phyloP scores from a whole-genome alignment of 768 basidiomycete genomes.

The Termitomyces eurrhizus region DNA sequence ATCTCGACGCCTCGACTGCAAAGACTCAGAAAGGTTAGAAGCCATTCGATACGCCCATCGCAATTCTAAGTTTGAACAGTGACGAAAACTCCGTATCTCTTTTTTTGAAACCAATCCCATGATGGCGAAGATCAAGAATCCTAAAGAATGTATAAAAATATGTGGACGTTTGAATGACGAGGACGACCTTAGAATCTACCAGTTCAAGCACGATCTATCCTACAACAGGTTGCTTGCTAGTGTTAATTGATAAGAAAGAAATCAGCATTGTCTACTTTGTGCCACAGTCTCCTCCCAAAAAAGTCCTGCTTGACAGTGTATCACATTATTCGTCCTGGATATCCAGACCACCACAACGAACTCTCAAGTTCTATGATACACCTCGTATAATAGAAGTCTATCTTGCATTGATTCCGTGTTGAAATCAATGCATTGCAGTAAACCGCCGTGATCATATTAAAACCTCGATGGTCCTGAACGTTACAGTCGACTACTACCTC shows the following conservation, averaged over 20 bases:
- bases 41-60: neutral
- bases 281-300: neutral
- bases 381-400: neutral
- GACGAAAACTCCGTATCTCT: neutral
- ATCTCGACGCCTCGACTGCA: neutral
- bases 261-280: neutral
- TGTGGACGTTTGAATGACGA: neutral
- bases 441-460: neutral
- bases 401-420: neutral
- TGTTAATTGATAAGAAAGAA: neutral
- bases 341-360: no score
- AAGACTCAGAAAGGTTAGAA: neutral
- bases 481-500: neutral
- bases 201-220: neutral
- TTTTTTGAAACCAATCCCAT: neutral
- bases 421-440: neutral
- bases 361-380: no score
- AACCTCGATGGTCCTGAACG: neutral
- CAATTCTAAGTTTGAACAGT: neutral
- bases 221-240: neutral
- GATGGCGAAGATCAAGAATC: neutral
- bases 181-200: neutral
- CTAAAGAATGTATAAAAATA: neutral
- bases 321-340: no score
- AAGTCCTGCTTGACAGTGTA: neutral